A percentile compares a stretch with the other conserved stretches of the same genome.
Evolutionary conservation across 148 eudicot genomes (phyloP).

Genomic region (Drosera capensis): DNA sequence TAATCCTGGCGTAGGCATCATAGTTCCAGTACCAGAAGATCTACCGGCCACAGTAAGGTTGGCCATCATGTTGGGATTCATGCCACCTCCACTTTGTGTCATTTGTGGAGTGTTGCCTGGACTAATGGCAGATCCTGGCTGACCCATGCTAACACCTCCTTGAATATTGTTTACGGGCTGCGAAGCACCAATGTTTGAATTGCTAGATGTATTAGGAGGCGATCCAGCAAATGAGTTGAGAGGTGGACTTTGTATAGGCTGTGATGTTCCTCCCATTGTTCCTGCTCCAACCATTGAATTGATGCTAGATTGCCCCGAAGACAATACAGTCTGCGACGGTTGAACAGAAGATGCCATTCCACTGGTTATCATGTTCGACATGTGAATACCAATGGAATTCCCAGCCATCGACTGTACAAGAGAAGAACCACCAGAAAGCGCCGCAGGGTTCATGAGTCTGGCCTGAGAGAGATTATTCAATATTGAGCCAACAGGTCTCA

Average conservation of each 20-base stretch:
- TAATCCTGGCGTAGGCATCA: slow-evolving; percentile 79
- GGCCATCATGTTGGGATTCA: slow-evolving; percentile 49
- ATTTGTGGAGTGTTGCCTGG: slow-evolving; percentile 54
- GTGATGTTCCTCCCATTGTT: slow-evolving; percentile 40
- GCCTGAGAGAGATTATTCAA: slow-evolving; percentile 76
- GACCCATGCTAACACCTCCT: slow-evolving; percentile 52
- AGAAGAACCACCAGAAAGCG: slow-evolving; percentile 48
- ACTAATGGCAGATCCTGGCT: slow-evolving; percentile 42
- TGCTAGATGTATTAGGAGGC: slow-evolving; percentile 38
- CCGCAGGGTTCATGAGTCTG: slow-evolving; percentile 36
- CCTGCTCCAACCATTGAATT: slow-evolving; percentile 40
- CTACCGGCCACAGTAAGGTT: slow-evolving; percentile 28
- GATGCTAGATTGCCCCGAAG: slow-evolving; percentile 63
- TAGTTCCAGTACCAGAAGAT: slow-evolving; percentile 41
- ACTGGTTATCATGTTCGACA: slow-evolving; percentile 83
- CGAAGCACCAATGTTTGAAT: slow-evolving; percentile 36
- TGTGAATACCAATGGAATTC: slow-evolving; percentile 57
- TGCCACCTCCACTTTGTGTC: slow-evolving; percentile 46
- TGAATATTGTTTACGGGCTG: slow-evolving; percentile 54
- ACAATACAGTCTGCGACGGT: slow-evolving; percentile 41
- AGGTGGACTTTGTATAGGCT: slow-evolving; percentile 37
- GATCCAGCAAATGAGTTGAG: slow-evolving; percentile 41
- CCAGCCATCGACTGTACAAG: slow-evolving; percentile 69
- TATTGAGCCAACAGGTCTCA: slow-evolving; percentile 61
- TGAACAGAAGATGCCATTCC: slow-evolving; percentile 64